phyloP scores from a whole-genome alignment of 176 grass and related monocot genomes.

The Melocanna baccifera region DNA sequence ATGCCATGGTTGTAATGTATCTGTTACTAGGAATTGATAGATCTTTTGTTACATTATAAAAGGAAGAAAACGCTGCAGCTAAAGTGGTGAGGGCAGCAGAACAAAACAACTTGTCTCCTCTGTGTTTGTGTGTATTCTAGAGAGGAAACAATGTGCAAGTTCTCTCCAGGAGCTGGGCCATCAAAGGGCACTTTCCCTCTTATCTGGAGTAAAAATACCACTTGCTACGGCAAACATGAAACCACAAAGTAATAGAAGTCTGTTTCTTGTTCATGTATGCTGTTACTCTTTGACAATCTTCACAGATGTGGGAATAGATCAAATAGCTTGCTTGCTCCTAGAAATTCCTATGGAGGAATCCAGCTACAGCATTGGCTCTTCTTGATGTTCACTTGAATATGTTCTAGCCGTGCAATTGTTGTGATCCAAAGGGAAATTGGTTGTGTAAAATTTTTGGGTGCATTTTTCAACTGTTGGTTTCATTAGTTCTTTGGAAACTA shows the following conservation, averaged over 20 bases:
- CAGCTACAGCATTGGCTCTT: conserved; percentile 4
- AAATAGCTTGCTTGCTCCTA: neutral
- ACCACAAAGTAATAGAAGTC: neutral
- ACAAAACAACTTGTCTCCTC: no score
- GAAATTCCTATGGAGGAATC: neutral
- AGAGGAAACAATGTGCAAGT: no score
- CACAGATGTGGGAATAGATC: neutral
- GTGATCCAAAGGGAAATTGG: neutral
- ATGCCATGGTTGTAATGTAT: no score
- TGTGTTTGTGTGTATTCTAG: no score
- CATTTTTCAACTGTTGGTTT: neutral
- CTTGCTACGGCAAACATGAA: neutral
- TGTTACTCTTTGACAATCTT: neutral
- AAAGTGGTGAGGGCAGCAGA: no score
- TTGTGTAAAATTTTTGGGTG: neutral
- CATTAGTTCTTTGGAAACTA: neutral
- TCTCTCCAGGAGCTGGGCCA: no score
- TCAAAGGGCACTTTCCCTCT: neutral
- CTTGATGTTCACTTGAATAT: neutral
- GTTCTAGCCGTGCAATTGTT: neutral
- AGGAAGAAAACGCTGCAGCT: no score
- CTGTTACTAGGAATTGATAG: no score
- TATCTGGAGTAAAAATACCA: neutral
- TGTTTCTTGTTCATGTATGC: neutral
- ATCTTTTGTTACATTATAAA: no score